phyloP scores from a whole-genome alignment of 225 moss, liverwort and hornwort species.

The Marchantia paleacea region DNA sequence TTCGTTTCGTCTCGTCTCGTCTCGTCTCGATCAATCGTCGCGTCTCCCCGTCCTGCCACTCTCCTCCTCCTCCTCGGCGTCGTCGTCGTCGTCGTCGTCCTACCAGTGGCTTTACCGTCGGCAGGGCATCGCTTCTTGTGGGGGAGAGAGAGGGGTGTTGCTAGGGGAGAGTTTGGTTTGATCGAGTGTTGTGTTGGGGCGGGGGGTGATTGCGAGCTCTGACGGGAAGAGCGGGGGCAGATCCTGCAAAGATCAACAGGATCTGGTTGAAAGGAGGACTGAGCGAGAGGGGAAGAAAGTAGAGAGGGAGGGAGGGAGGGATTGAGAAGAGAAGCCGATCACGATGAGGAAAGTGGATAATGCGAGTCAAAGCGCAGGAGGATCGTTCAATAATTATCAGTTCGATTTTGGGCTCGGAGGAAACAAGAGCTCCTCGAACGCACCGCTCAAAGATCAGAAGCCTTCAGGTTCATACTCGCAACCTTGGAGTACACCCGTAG shows the following conservation, averaged over 20 bases:
- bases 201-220: neutral
- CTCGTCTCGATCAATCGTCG: constrained; percentile 14
- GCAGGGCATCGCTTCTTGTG: neutral
- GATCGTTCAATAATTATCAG: constrained; percentile 77
- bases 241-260: neutral
- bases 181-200: neutral
- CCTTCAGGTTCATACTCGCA: constrained; percentile 61
- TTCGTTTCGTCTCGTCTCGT: constrained; percentile 1
- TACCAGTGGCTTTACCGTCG: neutral
- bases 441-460: constrained; percentile 88
- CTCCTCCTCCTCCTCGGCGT: neutral
- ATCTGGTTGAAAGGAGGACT: too few relatives aligned
- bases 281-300: neutral
- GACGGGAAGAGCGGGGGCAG: neutral
- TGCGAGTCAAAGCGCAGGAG: constrained; percentile 52
- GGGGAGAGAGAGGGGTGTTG: neutral
- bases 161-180: neutral
- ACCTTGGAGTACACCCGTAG: constrained; percentile 45
- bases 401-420: constrained; percentile 89
- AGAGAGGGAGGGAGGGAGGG: neutral
- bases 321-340: neutral
- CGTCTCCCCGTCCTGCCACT: neutral
- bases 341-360: constrained; percentile 86
- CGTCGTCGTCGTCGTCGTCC: neutral
- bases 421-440: constrained; percentile 61